Evolutionary conservation across 1,139 yeast genomes (phyloP), one percentile per base, ranked within the genome.

Genomic region (Hansenula sp.): DNA sequence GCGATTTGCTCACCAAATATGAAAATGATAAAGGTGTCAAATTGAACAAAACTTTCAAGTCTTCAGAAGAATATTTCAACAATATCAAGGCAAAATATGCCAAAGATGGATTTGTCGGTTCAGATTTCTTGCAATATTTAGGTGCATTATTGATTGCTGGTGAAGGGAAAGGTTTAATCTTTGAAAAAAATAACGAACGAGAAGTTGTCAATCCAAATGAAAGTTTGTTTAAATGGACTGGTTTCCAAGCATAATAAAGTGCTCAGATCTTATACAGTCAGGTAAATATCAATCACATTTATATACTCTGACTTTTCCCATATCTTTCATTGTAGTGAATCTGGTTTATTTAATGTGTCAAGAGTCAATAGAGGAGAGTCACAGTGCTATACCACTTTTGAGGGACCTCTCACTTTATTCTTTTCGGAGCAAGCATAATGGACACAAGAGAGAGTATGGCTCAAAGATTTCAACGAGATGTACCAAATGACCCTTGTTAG

Each of bases 121-220:
- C 69, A 53, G 42, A 63, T 3, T 62, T 53, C 49, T 18, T 19
- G 5, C 10, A 18, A 4, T 72, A 70, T 51, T 59, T 74, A 44
- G 65, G 65, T 40, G 60, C 62, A 13, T 45, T 65, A 25, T 44
- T 53, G 21, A 60, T 68, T 34, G 67, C 60, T 44, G 76, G 77
- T 42, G 59, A 56, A 33, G 77, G 68, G 42, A 58, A 67, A 27
- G 79, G 78, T 46, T 43, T 65, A 19, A 52, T 60, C 36, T 68
- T 64, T 47, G 55, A 60, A 29, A 47, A 50, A 2, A 45, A 53
- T 12, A 64, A 65, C 49, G 75, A 77, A 39, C 70, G 71, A 44
- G 84, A 79, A 52, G 54, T 74, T 31, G 67, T 80, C 44, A 80
- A 80, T 58, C 85, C 85, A 2, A 69, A 68, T 17, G 76, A 76